Percentiles rank a stretch among this genome's conserved stretches.
phyloP scores from a whole-genome alignment of 208 protist species.

The Trypanosoma cruzi region DNA sequence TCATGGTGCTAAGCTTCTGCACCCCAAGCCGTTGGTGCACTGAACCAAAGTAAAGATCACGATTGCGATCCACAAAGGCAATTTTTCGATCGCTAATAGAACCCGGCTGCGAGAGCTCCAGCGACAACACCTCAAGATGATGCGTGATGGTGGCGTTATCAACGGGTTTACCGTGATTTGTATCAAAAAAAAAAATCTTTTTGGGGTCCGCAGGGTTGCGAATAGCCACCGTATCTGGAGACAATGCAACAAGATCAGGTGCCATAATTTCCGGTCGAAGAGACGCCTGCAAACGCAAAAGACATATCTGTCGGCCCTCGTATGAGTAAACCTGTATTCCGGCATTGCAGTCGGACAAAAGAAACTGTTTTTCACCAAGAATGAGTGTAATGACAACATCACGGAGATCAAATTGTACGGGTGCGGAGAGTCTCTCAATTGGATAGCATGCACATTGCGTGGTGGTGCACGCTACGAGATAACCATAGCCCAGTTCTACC shows the following conservation, averaged over 20 bases:
- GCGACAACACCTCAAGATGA: slow-evolving; percentile 86
- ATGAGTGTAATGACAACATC: slow-evolving; percentile 94
- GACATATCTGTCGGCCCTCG: slow-evolving; percentile 90
- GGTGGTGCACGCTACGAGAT: slow-evolving; percentile 94
- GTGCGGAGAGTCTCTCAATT: slow-evolving; percentile 83
- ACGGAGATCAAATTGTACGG: slow-evolving; percentile 95
- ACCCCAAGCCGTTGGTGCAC: too few species aligned
- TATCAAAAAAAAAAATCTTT: slow-evolving; percentile 89
- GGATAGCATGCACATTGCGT: slow-evolving; percentile 92
- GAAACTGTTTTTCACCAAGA: slow-evolving; percentile 82
- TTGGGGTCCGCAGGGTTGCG: slow-evolving; percentile 88
- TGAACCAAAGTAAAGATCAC: slow-evolving; percentile 93
- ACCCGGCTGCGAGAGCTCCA: slow-evolving; percentile 90
- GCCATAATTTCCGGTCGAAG: slow-evolving; percentile 85
- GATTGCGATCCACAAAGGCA: slow-evolving; percentile 95
- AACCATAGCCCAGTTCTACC: slow-evolving; percentile 86
- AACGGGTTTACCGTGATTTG: slow-evolving; percentile 80
- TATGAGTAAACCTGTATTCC: slow-evolving; percentile 96
- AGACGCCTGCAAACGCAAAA: slow-evolving; percentile 75
- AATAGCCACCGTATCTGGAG: slow-evolving; percentile 89
- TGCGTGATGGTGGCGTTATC: slow-evolving; percentile 83
- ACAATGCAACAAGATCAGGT: slow-evolving; percentile 80
- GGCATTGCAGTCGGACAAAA: slow-evolving; percentile 89
- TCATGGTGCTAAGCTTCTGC: slow-evolving; percentile 96
- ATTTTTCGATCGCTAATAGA: slow-evolving; percentile 82